phyloP scores from a whole-genome alignment of 805 yeast genomes.

The Ogataea trehaloabstinens region DNA sequence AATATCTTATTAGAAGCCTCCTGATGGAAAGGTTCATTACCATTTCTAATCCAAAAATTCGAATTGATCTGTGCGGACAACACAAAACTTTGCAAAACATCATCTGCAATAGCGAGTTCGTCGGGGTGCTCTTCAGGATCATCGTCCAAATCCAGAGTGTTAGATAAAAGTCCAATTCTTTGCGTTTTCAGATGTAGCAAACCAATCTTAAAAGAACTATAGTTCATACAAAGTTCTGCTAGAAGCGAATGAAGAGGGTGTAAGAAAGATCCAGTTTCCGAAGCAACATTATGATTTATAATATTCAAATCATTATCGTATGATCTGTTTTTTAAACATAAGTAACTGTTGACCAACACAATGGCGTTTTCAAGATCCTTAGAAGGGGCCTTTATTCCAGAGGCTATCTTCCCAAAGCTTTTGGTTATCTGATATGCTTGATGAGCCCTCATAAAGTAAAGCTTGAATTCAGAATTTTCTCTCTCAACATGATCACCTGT shows the following conservation, averaged over 20 bases:
- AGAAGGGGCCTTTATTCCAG: constrained; percentile 18
- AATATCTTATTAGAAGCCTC: constrained; percentile 15
- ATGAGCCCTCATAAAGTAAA: constrained; percentile 42
- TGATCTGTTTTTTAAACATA: constrained; percentile 27
- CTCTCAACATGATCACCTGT: constrained; percentile 67
- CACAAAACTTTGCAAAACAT: constrained; percentile 58
- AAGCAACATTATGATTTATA: constrained; percentile 38
- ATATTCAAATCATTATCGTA: constrained; percentile 29
- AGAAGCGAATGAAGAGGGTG: constrained; percentile 60
- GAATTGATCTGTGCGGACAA: constrained; percentile 58
- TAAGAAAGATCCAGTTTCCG: constrained; percentile 51
- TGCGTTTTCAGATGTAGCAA: constrained; percentile 15
- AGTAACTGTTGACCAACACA: constrained; percentile 32
- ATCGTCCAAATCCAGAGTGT: constrained; percentile 9
- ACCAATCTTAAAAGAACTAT: constrained; percentile 27
- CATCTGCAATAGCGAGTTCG: constrained; percentile 50
- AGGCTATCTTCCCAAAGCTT: constrained; percentile 25
- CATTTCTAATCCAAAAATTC: constrained; percentile 77
- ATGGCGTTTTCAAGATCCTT: constrained; percentile 34
- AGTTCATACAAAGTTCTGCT: constrained; percentile 41
- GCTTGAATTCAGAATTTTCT: constrained; percentile 49
- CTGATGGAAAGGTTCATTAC: constrained; percentile 36
- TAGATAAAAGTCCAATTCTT: constrained; percentile 6
- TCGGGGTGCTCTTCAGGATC: constrained; percentile 26
- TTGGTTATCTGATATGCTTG: constrained; percentile 23